Evolutionary conservation across 495 filamentous ascomycete genomes (phyloP), one percentile per base, ranked within the genome.

Genomic region (Penicillium cataractarum): DNA sequence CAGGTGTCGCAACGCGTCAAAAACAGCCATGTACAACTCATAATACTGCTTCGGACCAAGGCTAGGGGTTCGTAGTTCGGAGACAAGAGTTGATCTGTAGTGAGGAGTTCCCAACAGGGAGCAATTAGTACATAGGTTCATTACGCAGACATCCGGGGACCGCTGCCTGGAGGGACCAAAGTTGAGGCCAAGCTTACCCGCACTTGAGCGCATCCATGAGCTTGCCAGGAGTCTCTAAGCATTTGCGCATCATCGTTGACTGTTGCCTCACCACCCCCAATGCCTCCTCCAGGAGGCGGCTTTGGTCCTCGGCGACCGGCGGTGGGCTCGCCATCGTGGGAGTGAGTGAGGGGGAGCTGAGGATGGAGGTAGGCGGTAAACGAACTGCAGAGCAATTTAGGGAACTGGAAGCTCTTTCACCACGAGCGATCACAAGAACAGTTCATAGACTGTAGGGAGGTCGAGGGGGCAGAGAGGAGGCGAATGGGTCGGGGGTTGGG

Each of bases 171-270:
- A 55, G 60, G 60, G 44, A 19, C 7, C 46, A 32, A n/a, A 39
- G 58, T 49, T 31, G 8, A n/a, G 54, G 21, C n/a, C 10, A 29
- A 74, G 68, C 77, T 74, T 69, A 98, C 95, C 94, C 95, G 92
- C 95, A 98, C 78, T 99, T 99, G 66, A 99, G 86, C 71, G 95
- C 95, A 83, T 99, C 95, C 95, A 99, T 99, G 63, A 99, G 87
- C 86, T 99, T 99, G 50, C 95, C 95, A 5, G 96, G 95, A 9
- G 93, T 95, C 73, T 99, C 96, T 53, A 99, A 84, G 73, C 92
- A 97, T 82, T 94, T 95, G 80, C 93, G 92, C 95, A 99, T 99
- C 74, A 97, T 83, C 56, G 86, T 82, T 26, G 93, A 92, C 86
- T 99, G 95, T 78, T 98, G 96, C 80, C 93, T 89, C 79, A 99